Evolutionary conservation across 495 filamentous ascomycete genomes (phyloP), one percentile per base, ranked within the genome.

Genomic region (Cenococcum geophilum): DNA sequence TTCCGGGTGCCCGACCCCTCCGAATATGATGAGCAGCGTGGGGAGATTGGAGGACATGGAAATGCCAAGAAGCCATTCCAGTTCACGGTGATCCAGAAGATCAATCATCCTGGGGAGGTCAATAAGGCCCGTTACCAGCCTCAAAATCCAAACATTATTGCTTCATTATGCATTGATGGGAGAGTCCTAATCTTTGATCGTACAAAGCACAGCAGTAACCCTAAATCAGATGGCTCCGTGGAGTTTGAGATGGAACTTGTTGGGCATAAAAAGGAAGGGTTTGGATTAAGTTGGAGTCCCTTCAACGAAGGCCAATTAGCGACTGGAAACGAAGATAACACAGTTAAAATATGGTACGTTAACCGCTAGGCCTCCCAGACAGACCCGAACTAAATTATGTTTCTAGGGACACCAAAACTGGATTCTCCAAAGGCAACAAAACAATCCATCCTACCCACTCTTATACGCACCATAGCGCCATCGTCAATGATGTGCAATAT

Each of bases 61-160:
- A 77, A 78, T 53, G 76, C 82, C 1, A 87, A 88, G 71, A 85
- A 87, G 64, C 76, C 83, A 21, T 82, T 87, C 70, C 90, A 88
- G 60, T 92, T 96, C 77, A 86, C 86, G 50, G 87, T 97, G 66
- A 84, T 89, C 35, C 95, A 99, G 74, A 93, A 89, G 74, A 97
- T 99, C 70, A 88, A 95, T 66, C 95, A 99, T 73, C 89, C 90
- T 22, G 89, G 89, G 35, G 95, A 99, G 72, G 91, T 99, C 68
- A 99, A 99, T 79, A 99, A 97, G 74, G 95, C 95, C 0, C 84
- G 95, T 60, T 97, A 97, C 73, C 91, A 95, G 74, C 95, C 93
- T 14, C 92, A 97, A 73, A 99, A 99, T 65, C 93, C 93, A 8
- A 89, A 99, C 67, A 83, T 99, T 56, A 96, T 99, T 65, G 95